A percentile compares a stretch with the other conserved stretches of the same genome.
phyloP scores from a whole-genome alignment of 495 filamentous ascomycete species.

The Penicillium bovifimosum region DNA sequence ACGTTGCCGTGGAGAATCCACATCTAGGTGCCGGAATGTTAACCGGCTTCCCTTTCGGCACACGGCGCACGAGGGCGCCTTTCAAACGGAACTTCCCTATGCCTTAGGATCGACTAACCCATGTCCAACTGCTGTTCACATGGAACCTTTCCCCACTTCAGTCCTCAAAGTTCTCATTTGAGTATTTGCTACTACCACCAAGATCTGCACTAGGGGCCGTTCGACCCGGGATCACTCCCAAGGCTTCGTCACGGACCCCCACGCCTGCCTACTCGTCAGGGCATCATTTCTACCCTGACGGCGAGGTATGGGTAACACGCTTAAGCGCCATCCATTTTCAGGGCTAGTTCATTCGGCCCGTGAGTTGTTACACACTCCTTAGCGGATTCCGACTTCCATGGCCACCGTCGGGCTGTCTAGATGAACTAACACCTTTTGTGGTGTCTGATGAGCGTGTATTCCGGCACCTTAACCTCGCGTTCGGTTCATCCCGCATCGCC shows the following conservation, averaged over 20 bases:
- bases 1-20: constrained; percentile 60
- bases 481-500: constrained; percentile 64
- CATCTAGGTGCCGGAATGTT: constrained; percentile 65
- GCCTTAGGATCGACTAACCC: constrained; percentile 63
- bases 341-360: constrained; percentile 58
- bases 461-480: constrained; percentile 67
- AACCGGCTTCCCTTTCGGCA: constrained; percentile 65
- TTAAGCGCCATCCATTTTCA: constrained; percentile 64
- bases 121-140: constrained; percentile 66
- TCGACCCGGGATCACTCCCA: constrained; percentile 61
- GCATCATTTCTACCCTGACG: constrained; percentile 56
- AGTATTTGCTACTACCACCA: constrained; percentile 73
- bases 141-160: constrained; percentile 67
- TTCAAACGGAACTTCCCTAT: constrained; percentile 64
- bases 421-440: constrained; percentile 62
- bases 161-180: constrained; percentile 70
- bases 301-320: constrained; percentile 61
- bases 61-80: constrained; percentile 52
- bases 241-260: constrained; percentile 56
- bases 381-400: constrained; percentile 62
- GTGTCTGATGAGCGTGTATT: constrained; percentile 67
- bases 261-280: constrained; percentile 51
- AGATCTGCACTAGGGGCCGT: constrained; percentile 67
- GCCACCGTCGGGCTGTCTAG: constrained; percentile 58
- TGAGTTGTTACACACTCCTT: constrained; percentile 60